These are phyloP conservation scores for Plasmopara viticola DNA, from an alignment of 352 stramenopile species.

Conservation along the genomic window DNA sequence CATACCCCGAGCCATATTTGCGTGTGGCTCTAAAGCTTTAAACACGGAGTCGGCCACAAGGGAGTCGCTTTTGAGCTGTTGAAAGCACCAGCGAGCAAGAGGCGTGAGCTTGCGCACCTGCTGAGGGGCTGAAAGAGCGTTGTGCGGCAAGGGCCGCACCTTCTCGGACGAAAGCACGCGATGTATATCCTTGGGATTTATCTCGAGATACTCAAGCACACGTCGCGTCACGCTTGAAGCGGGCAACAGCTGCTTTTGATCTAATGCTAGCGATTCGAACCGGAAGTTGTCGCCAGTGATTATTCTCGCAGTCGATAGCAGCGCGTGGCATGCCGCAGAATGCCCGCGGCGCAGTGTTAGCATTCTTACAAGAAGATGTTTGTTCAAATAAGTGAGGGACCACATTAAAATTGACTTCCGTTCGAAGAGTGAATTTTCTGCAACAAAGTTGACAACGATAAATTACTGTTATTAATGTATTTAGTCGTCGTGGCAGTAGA, in stretches of 20 bases:
- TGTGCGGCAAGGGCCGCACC: constrained; percentile 17
- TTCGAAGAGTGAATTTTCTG: too few relatives aligned
- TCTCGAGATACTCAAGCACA: constrained; percentile 33
- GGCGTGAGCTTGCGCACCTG: constrained; percentile 28
- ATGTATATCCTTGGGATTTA: constrained; percentile 12
- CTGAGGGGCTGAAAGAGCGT: constrained; percentile 24
- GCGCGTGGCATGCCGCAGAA: constrained; percentile 1
- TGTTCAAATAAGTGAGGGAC: not conserved
- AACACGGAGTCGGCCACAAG: constrained; percentile 26
- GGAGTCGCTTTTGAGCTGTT: constrained; percentile 11
- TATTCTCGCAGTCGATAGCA: constrained; percentile 12
- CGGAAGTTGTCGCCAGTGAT: constrained; percentile 1
- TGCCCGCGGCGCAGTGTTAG: constrained; percentile 4
- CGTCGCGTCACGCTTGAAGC: constrained; percentile 13
- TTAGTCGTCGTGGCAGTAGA: too few relatives aligned
- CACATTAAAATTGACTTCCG: not conserved
- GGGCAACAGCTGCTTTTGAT: constrained; percentile 9
- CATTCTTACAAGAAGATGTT: not conserved
- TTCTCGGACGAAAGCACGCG: constrained; percentile 18
- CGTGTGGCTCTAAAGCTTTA: constrained; percentile 35
- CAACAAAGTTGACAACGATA: not conserved
- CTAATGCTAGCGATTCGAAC: constrained; percentile 24
- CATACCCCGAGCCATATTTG: constrained; percentile 39
- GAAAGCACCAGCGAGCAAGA: constrained; percentile 35
- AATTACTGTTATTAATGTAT: too few relatives aligned